Base-by-base conservation (phyloP, 2,329 filamentous ascomycete genomes). In the Diaporthe citri region DNA sequence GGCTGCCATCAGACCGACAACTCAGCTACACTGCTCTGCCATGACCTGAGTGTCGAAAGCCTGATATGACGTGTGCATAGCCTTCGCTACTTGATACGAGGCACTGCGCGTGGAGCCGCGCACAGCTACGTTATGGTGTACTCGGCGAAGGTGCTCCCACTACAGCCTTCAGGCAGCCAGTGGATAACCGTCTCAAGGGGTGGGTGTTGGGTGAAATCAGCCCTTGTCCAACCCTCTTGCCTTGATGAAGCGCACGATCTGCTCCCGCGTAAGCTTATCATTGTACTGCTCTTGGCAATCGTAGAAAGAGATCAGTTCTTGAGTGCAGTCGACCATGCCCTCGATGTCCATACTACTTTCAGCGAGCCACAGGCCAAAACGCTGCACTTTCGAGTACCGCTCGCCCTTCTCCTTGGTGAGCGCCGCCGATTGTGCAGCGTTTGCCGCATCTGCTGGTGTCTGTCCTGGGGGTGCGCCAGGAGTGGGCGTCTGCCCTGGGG, bases 221-320 rank as follows among this genome's bases (percentile, higher is more conserved):
- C 75, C 75, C 79, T 90, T 89, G 71, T 91, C 90, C 57, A 92
- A 81, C 2, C 86, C 86, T 20, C 89, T 84, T 0, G 89, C 90
- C 80, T 91, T 91, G 80, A 92, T 85, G 76, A 91, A 91, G 15
- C 90, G 84, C 74, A 88, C 89, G 72, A 92, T 87, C 79, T 90
- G 88, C 80, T 91, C 90, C 67, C 88, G 82, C 2, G 88, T 90
- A 52, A 88, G 83, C 79, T 91, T 91, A 72, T 91, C 90, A 77
- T 90, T 90, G 78, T 90, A 91, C 78, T 90, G 87, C 80, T 91
- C 90, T 69, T 90, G 86, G 76, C 86, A 90, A 80, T 97, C 94
- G 82, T 98, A 98, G 77, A 98, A 90, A 4, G 94, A 96, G 71
- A 98, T 94, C 77, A 98, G 90, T 85, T 98, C 96, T 84, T 98